These are phyloP conservation scores for Candida sanyaensis DNA, from an alignment of 1,139 yeast species.

Conservation along the genomic window DNA sequence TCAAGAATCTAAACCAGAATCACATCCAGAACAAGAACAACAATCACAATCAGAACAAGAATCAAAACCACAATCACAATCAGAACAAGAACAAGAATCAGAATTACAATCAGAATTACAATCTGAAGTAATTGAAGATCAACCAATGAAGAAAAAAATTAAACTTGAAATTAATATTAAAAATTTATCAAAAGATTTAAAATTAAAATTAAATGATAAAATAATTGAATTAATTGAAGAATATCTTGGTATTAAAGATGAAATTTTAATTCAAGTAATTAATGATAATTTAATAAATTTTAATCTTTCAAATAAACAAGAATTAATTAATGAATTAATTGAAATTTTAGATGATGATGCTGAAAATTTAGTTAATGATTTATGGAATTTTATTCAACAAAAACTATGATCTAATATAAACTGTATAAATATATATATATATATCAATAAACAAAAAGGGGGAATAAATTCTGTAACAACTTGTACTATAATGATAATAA, in stretches of 20 bases:
- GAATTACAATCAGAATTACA: neutral
- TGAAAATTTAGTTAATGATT: conserved; percentile 39
- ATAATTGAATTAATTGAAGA: conserved; percentile 49
- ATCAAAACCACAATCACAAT: neutral
- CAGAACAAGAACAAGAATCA: neutral
- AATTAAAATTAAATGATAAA: conserved; percentile 27
- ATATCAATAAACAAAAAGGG: neutral
- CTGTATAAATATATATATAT: neutral
- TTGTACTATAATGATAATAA: too few relatives aligned
- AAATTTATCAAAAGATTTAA: conserved; percentile 17
- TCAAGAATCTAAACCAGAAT: neutral
- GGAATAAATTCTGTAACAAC: too few relatives aligned
- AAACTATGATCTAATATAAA: neutral
- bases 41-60: neutral
- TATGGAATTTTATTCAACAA: conserved; percentile 25
- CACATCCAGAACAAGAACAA: too few relatives aligned
- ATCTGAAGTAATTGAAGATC: neutral
- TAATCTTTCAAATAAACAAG: conserved; percentile 27
- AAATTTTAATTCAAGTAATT: conserved; percentile 47
- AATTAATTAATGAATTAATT: conserved; percentile 43
- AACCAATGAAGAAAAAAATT: conserved; percentile 4
- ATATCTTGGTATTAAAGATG: conserved; percentile 54
- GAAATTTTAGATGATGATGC: conserved; percentile 64
- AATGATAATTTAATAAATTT: conserved; percentile 35
- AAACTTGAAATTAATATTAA: conserved; percentile 10